Evolutionary conservation across 352 stramenopile species (phyloP).

Genomic region (Albugo laibachii): DNA sequence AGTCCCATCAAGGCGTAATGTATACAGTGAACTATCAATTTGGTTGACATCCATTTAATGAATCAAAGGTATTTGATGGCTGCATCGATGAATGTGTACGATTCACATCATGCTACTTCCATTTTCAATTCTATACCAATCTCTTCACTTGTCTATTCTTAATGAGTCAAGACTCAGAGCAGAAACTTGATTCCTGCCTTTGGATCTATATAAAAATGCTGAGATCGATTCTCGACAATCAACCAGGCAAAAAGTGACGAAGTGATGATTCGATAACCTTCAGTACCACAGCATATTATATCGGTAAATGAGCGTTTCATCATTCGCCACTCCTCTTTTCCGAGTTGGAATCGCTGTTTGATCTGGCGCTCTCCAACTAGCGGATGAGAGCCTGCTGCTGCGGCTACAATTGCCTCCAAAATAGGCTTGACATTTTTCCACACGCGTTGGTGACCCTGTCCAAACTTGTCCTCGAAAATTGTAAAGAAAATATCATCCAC

Average conservation of each 20-base stretch:
- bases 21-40: too few relatives aligned
- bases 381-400: slow-evolving; percentile 43
- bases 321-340: slow-evolving; percentile 40
- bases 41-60: too few relatives aligned
- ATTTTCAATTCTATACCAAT: too few relatives aligned
- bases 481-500: slow-evolving; percentile 68
- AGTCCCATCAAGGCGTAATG: too few relatives aligned
- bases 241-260: slow-evolving; percentile 57
- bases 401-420: slow-evolving; percentile 44
- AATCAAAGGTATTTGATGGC: too few relatives aligned
- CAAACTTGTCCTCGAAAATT: slow-evolving; percentile 80
- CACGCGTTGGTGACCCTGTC: slow-evolving; percentile 39
- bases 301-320: slow-evolving; percentile 57
- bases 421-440: slow-evolving; percentile 60
- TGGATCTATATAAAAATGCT: slow-evolving; percentile 40
- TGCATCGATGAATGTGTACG: too few relatives aligned
- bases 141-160: neutral
- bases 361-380: slow-evolving; percentile 48
- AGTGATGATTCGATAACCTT: slow-evolving; percentile 45
- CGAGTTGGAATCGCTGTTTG: slow-evolving; percentile 28
- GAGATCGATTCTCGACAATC: slow-evolving; percentile 19
- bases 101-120: too few relatives aligned
- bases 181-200: slow-evolving; percentile 24
- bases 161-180: slow-evolving; percentile 14
- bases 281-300: slow-evolving; percentile 38